phyloP scores from a whole-genome alignment of 140 eudicot genomes.

The Erigeron philadelphicus region DNA sequence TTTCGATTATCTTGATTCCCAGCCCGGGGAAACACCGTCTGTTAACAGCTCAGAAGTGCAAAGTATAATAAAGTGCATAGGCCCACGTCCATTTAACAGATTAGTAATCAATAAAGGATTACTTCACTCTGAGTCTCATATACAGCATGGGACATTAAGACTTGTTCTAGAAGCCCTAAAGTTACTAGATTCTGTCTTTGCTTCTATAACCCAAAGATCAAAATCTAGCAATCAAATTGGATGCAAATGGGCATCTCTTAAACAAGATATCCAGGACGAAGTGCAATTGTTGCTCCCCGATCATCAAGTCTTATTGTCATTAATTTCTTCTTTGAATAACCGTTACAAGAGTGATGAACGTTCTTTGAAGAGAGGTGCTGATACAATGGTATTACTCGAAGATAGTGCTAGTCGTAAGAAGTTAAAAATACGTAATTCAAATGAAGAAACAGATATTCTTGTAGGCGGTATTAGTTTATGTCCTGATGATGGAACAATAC shows the following conservation, averaged over 20 bases:
- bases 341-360: constrained; percentile 40
- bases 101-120: constrained; percentile 73
- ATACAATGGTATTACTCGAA: constrained; percentile 27
- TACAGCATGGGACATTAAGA: constrained; percentile 80
- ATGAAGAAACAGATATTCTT: constrained; percentile 69
- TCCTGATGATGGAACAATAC: constrained; percentile 33
- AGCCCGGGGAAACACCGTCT: constrained; percentile 35
- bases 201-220: constrained; percentile 40
- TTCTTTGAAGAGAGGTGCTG: constrained; percentile 51
- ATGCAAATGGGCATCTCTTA: constrained; percentile 46
- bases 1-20: constrained; percentile 45
- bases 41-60: constrained; percentile 50
- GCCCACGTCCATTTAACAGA: constrained; percentile 65
- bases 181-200: constrained; percentile 52
- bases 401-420: constrained; percentile 34
- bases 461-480: constrained; percentile 57
- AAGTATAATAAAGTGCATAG: constrained; percentile 63
- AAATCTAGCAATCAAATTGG: constrained; percentile 27
- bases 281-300: constrained; percentile 75
- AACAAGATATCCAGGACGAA: constrained; percentile 61
- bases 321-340: constrained; percentile 54
- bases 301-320: constrained; percentile 72
- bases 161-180: constrained; percentile 64
- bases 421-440: constrained; percentile 35
- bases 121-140: constrained; percentile 64